phyloP scores from a whole-genome alignment of 176 grass and related monocot species.

The Cenchrus fungigraminus region DNA sequence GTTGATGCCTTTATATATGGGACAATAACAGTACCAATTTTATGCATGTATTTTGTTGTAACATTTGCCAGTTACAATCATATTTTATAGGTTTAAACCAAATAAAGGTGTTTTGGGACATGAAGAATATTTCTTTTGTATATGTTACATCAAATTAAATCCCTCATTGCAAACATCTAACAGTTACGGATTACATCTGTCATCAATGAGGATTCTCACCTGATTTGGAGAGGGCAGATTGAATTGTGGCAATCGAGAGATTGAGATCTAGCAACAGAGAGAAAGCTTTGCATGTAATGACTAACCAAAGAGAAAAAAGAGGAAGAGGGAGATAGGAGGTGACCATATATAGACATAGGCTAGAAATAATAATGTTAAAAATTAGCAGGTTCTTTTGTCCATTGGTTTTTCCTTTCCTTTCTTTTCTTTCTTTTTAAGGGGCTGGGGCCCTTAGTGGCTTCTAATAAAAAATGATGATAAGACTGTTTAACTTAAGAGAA shows the following conservation, averaged over 20 bases:
- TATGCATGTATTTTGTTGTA: neutral
- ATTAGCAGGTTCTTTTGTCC: neutral
- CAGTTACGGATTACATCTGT: neutral
- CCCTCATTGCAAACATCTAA: neutral
- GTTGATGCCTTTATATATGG: neutral
- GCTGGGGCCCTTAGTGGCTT: neutral
- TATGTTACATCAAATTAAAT: neutral
- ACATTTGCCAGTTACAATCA: neutral
- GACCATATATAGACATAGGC: neutral
- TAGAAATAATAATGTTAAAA: neutral
- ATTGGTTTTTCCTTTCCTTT: neutral
- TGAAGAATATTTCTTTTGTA: neutral
- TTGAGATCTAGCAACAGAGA: neutral
- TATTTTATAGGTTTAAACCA: neutral
- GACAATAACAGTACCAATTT: neutral
- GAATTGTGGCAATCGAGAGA: neutral
- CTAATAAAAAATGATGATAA: neutral
- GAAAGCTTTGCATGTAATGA: neutral
- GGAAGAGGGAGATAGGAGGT: neutral
- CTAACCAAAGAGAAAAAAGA: neutral
- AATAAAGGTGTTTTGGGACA: neutral
- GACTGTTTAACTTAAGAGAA: neutral
- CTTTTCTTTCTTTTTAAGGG: too few species aligned
- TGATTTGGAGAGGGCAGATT: neutral
- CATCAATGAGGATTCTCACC: neutral